phyloP scores from a whole-genome alignment of 495 filamentous ascomycete species.

The Apiosordaria backusii region DNA sequence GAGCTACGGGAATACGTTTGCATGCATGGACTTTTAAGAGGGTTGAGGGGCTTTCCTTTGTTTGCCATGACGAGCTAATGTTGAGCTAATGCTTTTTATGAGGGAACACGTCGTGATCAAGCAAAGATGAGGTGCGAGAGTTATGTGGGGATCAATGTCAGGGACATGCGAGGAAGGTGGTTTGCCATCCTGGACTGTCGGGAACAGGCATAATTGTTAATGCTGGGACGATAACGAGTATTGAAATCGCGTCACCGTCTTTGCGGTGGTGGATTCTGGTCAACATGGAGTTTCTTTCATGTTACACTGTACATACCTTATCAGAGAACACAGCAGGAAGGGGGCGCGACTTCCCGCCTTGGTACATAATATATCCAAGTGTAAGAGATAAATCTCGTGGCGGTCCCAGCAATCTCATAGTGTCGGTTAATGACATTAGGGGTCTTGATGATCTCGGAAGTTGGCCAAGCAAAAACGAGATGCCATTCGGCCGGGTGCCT shows the following conservation, averaged over 20 bases:
- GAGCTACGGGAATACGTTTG: neutral
- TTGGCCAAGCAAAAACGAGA: too few relatives aligned
- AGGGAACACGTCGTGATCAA: neutral
- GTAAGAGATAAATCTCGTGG: too few relatives aligned
- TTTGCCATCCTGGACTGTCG: neutral
- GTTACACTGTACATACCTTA: neutral
- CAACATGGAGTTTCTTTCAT: neutral
- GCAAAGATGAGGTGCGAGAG: neutral
- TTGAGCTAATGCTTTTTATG: neutral
- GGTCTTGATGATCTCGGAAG: too few relatives aligned
- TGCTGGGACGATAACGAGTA: neutral
- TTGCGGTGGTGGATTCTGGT: neutral
- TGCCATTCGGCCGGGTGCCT: too few relatives aligned
- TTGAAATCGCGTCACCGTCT: too few relatives aligned
- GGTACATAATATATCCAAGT: too few relatives aligned
- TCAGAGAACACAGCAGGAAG: too few relatives aligned
- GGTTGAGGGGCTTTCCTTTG: neutral
- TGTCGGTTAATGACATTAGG: too few relatives aligned
- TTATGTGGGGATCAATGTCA: neutral
- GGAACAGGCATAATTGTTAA: neutral
- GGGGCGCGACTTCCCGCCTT: too few relatives aligned
- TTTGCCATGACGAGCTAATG: neutral
- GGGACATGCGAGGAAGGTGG: neutral
- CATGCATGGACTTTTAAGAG: neutral
- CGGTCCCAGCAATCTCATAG: too few relatives aligned